Conservation (phyloP, 1,284 basidiomycete genomes). For the Puccinia novopanici region DNA sequence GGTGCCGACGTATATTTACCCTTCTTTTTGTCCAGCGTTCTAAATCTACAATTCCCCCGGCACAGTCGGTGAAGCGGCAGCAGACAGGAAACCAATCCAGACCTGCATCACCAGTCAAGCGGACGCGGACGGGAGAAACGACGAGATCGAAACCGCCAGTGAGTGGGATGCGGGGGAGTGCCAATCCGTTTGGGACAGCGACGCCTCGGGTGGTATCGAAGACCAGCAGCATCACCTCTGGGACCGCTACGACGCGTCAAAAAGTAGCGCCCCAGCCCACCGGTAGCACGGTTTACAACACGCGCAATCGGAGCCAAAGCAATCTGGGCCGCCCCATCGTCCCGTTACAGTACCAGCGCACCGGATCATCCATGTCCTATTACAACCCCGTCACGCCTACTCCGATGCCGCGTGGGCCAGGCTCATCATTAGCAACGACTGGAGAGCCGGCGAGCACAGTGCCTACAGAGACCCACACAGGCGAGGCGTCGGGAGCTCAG, state of each 20-base stretch:
- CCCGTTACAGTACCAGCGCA: slow-evolving; percentile 32
- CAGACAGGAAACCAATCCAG: slow-evolving; percentile 36
- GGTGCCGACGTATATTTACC: background rate
- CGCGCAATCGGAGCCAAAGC: slow-evolving; percentile 11
- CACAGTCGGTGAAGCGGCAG: slow-evolving; percentile 38
- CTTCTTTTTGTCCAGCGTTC: background rate
- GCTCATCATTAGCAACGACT: background rate
- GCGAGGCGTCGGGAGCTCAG: background rate
- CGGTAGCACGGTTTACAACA: slow-evolving; percentile 21
- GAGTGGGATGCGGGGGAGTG: slow-evolving; percentile 33
- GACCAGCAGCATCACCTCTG: slow-evolving; percentile 5
- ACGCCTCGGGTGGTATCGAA: slow-evolving; percentile 21
- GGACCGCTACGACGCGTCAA: background rate
- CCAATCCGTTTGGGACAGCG: slow-evolving; percentile 40
- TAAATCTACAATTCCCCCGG: slow-evolving; percentile 12
- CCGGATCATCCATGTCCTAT: slow-evolving; percentile 41
- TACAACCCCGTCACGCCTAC: slow-evolving; percentile 46
- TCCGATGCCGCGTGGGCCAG: slow-evolving; percentile 3
- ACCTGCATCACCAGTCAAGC: slow-evolving; percentile 37
- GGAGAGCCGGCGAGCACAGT: background rate
- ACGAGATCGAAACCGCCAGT: slow-evolving; percentile 20
- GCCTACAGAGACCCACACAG: no score
- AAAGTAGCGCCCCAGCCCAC: slow-evolving; percentile 19
- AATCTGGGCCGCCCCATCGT: background rate
- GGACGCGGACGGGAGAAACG: slow-evolving; percentile 18